Conservation (phyloP, 2,329 filamentous ascomycete species). For the Aspergillus arachidicola region DNA sequence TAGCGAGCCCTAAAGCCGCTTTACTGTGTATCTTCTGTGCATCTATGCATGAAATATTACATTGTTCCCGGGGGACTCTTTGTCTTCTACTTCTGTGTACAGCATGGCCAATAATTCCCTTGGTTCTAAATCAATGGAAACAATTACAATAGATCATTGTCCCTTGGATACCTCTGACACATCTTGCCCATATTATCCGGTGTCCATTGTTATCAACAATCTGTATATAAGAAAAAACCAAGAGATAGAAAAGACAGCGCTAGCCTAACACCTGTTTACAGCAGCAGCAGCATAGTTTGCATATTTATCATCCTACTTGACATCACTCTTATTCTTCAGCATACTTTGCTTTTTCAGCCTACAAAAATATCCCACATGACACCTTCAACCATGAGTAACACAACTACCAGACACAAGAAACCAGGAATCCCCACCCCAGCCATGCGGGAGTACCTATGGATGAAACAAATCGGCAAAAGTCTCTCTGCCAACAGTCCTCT, state of each 20-base stretch:
- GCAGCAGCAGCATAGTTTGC: not conserved
- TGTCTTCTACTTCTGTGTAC: not conserved
- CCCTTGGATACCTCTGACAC: not conserved
- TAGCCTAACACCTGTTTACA: no score
- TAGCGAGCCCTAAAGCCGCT: not conserved
- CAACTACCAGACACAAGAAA: not conserved
- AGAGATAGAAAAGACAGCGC: not conserved
- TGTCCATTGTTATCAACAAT: not conserved
- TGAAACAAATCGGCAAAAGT: not conserved
- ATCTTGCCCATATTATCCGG: not conserved
- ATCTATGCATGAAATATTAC: not conserved
- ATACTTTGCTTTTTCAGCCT: not conserved
- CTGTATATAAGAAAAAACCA: not conserved
- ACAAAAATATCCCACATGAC: no score
- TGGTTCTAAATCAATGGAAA: not conserved
- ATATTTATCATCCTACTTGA: not conserved
- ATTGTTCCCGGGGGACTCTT: not conserved
- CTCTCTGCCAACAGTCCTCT: not conserved
- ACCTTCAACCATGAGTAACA: not conserved
- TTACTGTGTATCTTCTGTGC: not conserved
- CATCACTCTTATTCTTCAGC: not conserved
- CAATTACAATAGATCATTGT: not conserved
- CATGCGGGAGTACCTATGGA: not conserved
- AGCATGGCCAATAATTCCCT: not conserved
- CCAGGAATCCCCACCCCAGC: not conserved